These are phyloP conservation scores for Scytalidium lignicola DNA, from an alignment of 2,329 filamentous ascomycete species.

Conservation along the genomic window DNA sequence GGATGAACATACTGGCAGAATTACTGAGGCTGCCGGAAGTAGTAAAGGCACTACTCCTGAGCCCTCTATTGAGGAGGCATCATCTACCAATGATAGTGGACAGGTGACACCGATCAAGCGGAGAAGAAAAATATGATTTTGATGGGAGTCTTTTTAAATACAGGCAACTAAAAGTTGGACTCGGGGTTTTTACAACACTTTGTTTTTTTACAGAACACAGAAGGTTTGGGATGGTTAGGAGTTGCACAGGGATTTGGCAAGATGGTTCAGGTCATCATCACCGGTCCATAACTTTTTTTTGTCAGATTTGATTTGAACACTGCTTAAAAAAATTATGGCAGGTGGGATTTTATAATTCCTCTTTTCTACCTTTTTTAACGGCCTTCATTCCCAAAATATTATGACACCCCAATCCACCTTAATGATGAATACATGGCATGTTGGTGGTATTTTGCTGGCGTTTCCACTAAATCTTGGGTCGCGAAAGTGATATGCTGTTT, in stretches of 20 bases:
- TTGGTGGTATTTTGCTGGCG: not conserved
- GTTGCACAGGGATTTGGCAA: too few species aligned
- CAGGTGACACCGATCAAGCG: not conserved
- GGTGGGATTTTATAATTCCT: too few species aligned
- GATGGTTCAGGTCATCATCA: not conserved
- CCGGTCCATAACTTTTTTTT: too few species aligned
- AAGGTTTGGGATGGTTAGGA: too few species aligned
- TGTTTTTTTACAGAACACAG: too few species aligned
- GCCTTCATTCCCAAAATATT: not conserved
- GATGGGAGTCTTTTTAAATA: too few species aligned
- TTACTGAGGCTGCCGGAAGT: not conserved
- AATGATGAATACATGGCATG: not conserved
- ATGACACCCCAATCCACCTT: not conserved
- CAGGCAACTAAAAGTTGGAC: too few species aligned
- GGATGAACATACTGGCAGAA: not conserved
- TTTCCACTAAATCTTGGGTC: not conserved
- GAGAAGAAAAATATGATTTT: not conserved
- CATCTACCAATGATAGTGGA: not conserved
- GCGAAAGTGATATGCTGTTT: too few species aligned
- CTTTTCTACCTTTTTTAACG: too few species aligned
- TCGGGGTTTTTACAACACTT: too few species aligned
- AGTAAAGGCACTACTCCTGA: not conserved
- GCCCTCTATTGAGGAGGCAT: not conserved
- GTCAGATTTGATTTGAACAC: not conserved
- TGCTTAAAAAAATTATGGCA: too few species aligned